Conservation (phyloP, 2,329 filamentous ascomycete species). For the Didymella pomorum region DNA sequence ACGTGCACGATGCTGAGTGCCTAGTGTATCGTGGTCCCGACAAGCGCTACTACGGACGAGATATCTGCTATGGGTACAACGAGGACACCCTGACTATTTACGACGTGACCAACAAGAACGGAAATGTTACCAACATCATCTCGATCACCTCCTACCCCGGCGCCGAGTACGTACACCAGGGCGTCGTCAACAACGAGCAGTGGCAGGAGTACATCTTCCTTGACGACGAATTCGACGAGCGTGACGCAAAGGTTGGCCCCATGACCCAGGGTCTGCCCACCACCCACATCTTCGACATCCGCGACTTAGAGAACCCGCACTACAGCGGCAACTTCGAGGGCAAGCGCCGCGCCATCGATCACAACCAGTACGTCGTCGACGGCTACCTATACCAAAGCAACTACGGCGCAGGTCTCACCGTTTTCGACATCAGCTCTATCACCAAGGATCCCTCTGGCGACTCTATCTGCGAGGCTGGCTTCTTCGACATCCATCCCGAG, state of each 20-base stretch:
- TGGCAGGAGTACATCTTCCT: conserved; percentile 42
- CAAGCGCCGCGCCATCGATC: conserved; percentile 49
- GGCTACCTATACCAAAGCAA: conserved; percentile 51
- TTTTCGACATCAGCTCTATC: conserved; percentile 50
- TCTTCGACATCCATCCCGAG: conserved; percentile 53
- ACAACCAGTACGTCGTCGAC: conserved; percentile 55
- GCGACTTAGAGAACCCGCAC: conserved; percentile 39
- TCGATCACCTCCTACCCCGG: conserved; percentile 62
- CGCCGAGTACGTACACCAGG: conserved; percentile 64
- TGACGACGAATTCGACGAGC: conserved; percentile 46
- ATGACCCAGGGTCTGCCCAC: conserved; percentile 41
- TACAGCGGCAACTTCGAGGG: conserved; percentile 53
- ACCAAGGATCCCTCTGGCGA: conserved; percentile 47
- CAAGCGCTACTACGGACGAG: conserved; percentile 55
- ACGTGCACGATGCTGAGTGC: conserved; percentile 68
- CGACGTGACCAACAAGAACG: conserved; percentile 59
- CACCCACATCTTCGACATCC: conserved; percentile 47
- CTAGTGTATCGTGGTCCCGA: conserved; percentile 62
- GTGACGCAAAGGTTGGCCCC: conserved; percentile 38
- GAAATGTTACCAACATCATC: conserved; percentile 54
- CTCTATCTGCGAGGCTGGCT: conserved; percentile 51
- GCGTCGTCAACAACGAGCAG: conserved; percentile 43
- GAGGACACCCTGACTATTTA: conserved; percentile 60
- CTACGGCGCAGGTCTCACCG: conserved; percentile 51
- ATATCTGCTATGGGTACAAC: conserved; percentile 65